Conservation (phyloP, 2,329 filamentous ascomycete species). For the Penicillium thymicola region DNA sequence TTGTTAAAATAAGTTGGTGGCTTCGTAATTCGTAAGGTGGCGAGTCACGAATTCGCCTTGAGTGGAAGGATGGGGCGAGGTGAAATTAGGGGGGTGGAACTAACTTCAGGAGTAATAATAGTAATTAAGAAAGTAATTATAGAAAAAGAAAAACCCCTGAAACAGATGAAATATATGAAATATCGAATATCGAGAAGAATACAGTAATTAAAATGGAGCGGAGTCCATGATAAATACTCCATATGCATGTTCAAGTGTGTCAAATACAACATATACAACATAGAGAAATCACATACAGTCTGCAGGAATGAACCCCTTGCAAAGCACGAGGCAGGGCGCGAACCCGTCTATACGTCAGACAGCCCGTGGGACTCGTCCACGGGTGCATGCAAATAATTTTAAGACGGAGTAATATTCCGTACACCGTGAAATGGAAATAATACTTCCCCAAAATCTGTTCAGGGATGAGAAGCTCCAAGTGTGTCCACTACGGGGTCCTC, state of each 20-base stretch:
- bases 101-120: constrained; percentile 2
- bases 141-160: not conserved
- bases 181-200: not conserved
- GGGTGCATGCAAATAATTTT: constrained; percentile 3
- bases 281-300: not conserved
- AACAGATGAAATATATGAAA: not conserved
- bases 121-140: not conserved
- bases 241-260: not conserved
- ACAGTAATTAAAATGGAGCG: not conserved
- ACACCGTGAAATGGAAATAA: not conserved
- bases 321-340: constrained; percentile 22
- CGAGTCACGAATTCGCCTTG: not conserved
- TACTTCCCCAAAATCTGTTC: not conserved
- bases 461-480: not conserved
- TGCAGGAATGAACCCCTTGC: not conserved
- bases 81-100: not conserved
- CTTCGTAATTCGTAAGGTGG: not conserved
- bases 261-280: not conserved
- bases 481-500: constrained; percentile 11
- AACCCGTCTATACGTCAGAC: constrained; percentile 12
- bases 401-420: not conserved
- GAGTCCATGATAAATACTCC: not conserved
- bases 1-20: not conserved
- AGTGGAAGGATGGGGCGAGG: not conserved
- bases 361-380: constrained; percentile 11